A percentile compares a stretch with the other conserved stretches of the same genome.
Evolutionary conservation across 768 basidiomycete species (phyloP).

Genomic region (Hypholoma sublateritium): DNA sequence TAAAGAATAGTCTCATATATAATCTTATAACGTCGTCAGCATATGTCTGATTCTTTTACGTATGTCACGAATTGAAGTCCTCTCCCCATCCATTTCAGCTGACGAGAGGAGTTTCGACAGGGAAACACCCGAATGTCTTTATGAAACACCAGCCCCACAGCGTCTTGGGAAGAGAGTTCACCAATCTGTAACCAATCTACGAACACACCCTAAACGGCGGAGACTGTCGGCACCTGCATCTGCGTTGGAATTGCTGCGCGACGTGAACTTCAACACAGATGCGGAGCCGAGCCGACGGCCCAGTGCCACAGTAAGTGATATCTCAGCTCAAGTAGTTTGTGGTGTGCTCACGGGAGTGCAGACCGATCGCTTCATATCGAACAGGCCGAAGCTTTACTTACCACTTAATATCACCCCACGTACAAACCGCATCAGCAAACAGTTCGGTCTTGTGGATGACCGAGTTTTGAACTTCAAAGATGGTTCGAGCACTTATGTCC

Average conservation of each 20-base stretch:
- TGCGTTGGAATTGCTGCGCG: background rate
- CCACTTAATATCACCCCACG: constrained; percentile 66
- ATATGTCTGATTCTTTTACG: no score
- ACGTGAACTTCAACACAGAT: constrained; percentile 14
- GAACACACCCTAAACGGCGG: constrained; percentile 21
- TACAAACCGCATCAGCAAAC: constrained; percentile 63
- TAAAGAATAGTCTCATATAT: no score
- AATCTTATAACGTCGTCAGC: no score
- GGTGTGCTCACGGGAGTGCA: constrained; percentile 18
- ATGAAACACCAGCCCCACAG: constrained; percentile 14
- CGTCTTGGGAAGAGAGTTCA: constrained; percentile 16
- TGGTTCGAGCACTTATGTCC: constrained; percentile 19
- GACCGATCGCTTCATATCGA: constrained; percentile 64
- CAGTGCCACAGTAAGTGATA: constrained; percentile 15
- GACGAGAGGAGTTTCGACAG: no score
- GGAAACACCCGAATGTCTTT: constrained; percentile 7
- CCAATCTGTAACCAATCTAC: constrained; percentile 23
- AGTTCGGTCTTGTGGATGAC: constrained; percentile 59
- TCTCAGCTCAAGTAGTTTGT: background rate
- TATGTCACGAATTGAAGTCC: no score
- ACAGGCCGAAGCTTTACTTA: constrained; percentile 46
- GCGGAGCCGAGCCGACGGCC: constrained; percentile 1
- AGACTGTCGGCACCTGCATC: constrained; percentile 17
- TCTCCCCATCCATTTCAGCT: no score
- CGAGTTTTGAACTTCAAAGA: constrained; percentile 55